Evolutionary conservation across 2,329 filamentous ascomycete genomes (phyloP).

Genomic region (Aspergillus brunneoviolaceus): DNA sequence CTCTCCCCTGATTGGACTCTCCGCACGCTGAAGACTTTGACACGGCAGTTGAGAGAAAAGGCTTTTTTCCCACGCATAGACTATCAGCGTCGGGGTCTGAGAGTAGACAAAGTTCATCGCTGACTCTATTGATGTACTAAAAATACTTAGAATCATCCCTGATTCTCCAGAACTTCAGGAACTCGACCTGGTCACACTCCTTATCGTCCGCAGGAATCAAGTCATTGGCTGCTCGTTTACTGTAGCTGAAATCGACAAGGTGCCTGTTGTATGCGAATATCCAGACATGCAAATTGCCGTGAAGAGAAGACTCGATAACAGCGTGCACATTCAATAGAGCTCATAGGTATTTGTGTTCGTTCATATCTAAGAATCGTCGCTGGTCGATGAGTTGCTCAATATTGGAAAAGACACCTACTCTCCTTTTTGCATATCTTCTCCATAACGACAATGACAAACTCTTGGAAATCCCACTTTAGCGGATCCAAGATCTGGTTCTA

Average conservation of each 20-base stretch:
- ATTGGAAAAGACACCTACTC: conserved; percentile 4
- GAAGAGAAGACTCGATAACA: neutral
- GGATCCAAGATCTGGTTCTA: conserved; percentile 75
- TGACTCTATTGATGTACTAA: neutral
- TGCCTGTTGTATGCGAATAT: neutral
- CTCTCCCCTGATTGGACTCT: conserved; percentile 10
- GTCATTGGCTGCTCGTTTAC: neutral
- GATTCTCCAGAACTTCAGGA: neutral
- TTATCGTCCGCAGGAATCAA: neutral
- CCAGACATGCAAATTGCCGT: neutral
- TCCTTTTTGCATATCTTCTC: conserved; percentile 24
- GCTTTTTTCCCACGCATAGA: neutral
- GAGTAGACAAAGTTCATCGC: neutral
- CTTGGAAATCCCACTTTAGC: conserved; percentile 60
- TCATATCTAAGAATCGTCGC: conserved; percentile 21
- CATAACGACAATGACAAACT: conserved; percentile 44
- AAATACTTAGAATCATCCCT: neutral
- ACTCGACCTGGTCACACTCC: neutral
- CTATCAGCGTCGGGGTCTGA: neutral
- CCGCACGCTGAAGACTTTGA: neutral
- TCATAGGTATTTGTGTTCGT: neutral
- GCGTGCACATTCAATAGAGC: neutral
- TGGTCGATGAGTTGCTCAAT: conserved; percentile 22
- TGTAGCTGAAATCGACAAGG: neutral
- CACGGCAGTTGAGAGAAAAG: neutral